phyloP scores from a whole-genome alignment of 1,284 basidiomycete species.

The Ustilago lituana region DNA sequence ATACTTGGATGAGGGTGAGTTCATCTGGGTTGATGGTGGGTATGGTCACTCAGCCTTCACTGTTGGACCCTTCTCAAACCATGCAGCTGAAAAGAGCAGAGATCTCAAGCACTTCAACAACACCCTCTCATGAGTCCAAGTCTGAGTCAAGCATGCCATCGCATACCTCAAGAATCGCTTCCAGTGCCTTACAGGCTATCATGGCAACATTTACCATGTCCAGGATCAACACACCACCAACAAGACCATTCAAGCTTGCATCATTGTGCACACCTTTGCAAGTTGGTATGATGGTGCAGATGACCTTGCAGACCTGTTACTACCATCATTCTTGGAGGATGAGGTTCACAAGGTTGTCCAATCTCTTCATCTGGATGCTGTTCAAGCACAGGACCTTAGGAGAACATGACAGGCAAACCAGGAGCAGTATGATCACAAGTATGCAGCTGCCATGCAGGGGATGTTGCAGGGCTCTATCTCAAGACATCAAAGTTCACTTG shows the following conservation, averaged over 20 bases:
- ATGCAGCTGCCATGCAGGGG: too few relatives aligned
- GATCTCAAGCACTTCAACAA: conserved; percentile 10
- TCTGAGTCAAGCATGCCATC: conserved; percentile 1
- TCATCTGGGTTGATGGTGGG: conserved; percentile 13
- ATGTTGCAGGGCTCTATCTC: too few relatives aligned
- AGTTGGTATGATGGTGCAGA: neutral
- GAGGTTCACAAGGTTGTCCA: too few relatives aligned
- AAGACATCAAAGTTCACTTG: too few relatives aligned
- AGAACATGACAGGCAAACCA: too few relatives aligned
- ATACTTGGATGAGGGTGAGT: conserved; percentile 7
- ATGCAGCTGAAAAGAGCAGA: neutral
- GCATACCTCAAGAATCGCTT: conserved; percentile 13
- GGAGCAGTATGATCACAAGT: too few relatives aligned
- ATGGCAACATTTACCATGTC: conserved; percentile 1
- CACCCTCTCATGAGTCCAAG: neutral
- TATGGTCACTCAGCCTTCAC: conserved; percentile 5
- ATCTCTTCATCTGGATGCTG: too few relatives aligned
- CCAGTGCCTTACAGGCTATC: conserved; percentile 4
- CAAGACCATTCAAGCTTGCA: neutral
- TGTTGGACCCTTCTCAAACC: conserved; percentile 7
- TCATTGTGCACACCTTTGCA: conserved; percentile 2
- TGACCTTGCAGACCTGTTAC: neutral
- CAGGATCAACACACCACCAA: neutral
- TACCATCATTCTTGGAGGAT: neutral
- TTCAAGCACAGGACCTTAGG: too few relatives aligned